Evolutionary conservation across 305 asterid genomes (phyloP).

Genomic region (Fraxinus paxiana): DNA sequence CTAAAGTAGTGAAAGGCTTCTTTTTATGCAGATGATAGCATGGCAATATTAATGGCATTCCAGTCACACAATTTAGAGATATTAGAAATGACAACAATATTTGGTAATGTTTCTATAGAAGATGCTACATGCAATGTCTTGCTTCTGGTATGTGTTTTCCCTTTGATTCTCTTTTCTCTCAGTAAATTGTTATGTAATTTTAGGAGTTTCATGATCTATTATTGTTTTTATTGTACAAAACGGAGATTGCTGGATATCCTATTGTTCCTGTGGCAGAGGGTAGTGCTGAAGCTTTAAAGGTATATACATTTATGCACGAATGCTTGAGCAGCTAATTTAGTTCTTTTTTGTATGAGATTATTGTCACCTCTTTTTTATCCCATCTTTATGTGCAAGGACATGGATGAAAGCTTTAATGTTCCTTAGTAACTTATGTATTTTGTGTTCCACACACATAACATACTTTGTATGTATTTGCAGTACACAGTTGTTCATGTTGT

Average conservation of each 20-base stretch:
- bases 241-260: constrained; percentile 61
- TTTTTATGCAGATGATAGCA: constrained; percentile 67
- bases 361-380: not conserved
- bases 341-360: not conserved
- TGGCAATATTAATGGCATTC: constrained; percentile 91
- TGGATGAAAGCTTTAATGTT: not conserved
- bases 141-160: constrained; percentile 62
- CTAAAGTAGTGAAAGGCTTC: not conserved
- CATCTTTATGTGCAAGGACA: not conserved
- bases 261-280: constrained; percentile 64
- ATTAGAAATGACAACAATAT: constrained; percentile 79
- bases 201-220: constrained; percentile 36
- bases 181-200: constrained; percentile 3
- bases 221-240: constrained; percentile 47
- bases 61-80: constrained; percentile 74
- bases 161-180: constrained; percentile 12
- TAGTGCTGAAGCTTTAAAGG: constrained; percentile 51
- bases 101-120: constrained; percentile 83
- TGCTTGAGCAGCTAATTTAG: not conserved
- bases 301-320: constrained; percentile 9
- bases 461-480: not conserved
- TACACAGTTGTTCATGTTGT: not conserved
- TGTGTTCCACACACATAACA: not conserved
- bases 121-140: constrained; percentile 81
- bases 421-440: not conserved